Conservation (phyloP, 768 basidiomycete species). For the Lactifluus echinatus region DNA sequence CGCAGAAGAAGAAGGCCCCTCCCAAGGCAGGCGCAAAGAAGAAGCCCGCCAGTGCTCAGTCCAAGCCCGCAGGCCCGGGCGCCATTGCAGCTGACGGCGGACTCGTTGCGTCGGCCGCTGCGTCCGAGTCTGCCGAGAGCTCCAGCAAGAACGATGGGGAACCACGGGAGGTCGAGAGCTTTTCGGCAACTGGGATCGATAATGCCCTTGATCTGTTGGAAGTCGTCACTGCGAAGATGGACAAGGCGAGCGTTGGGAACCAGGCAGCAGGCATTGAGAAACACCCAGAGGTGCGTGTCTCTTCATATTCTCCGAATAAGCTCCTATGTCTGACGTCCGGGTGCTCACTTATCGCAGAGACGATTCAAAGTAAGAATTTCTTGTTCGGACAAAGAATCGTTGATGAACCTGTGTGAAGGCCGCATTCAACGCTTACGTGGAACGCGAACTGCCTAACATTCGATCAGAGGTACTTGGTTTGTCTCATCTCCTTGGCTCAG, state of each 20-base stretch:
- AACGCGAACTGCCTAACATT: slow-evolving; percentile 73
- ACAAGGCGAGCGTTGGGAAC: slow-evolving; percentile 83
- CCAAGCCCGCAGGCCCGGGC: slow-evolving; percentile 69
- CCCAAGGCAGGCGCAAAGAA: slow-evolving; percentile 31
- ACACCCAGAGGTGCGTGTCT: slow-evolving; percentile 86
- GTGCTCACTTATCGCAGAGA: slow-evolving; percentile 40
- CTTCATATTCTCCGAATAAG: background rate
- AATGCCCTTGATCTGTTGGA: slow-evolving; percentile 84
- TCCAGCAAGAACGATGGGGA: slow-evolving; percentile 26
- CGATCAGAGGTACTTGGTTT: slow-evolving; percentile 54
- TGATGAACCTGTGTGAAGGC: slow-evolving; percentile 38
- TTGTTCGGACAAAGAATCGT: slow-evolving; percentile 7
- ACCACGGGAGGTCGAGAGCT: slow-evolving; percentile 51
- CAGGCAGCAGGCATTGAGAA: slow-evolving; percentile 81
- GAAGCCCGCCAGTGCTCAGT: background rate
- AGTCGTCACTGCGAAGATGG: slow-evolving; percentile 84
- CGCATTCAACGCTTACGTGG: slow-evolving; percentile 86
- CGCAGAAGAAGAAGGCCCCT: slow-evolving; percentile 44
- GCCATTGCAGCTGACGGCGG: slow-evolving; percentile 71
- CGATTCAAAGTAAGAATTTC: slow-evolving; percentile 64
- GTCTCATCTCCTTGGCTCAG: background rate
- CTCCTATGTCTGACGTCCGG: slow-evolving; percentile 7
- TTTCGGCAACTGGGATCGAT: slow-evolving; percentile 80
- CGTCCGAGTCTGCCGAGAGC: slow-evolving; percentile 23
- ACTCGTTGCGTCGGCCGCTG: slow-evolving; percentile 26